phyloP scores from a whole-genome alignment of 108 stramenopile species.

The Parietichytrium sp. region DNA sequence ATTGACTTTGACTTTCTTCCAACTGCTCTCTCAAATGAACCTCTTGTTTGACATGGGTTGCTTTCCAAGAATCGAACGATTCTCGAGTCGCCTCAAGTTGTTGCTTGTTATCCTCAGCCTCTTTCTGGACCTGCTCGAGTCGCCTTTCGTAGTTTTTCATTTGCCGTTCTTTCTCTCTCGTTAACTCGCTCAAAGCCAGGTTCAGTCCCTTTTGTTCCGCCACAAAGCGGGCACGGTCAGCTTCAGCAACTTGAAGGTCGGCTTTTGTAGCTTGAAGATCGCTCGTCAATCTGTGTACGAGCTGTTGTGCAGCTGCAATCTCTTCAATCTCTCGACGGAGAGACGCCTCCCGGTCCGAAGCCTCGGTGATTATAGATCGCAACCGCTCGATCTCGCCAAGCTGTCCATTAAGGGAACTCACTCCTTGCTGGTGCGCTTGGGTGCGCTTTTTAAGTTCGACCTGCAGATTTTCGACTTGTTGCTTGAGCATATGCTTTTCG shows the following conservation, averaged over 20 bases:
- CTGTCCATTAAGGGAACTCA: background rate
- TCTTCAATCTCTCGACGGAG: background rate
- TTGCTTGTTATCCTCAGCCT: conserved; percentile 22
- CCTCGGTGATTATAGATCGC: background rate
- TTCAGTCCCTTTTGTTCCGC: background rate
- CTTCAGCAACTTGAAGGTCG: background rate
- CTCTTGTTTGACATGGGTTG: too few species aligned
- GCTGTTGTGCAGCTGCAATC: background rate
- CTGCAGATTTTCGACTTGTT: background rate
- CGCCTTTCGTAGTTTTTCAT: background rate
- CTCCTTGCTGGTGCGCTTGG: background rate
- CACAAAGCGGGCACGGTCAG: background rate
- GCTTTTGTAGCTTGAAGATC: conserved; percentile 7
- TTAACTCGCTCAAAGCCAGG: background rate
- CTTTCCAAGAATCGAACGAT: too few species aligned
- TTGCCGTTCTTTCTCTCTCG: background rate
- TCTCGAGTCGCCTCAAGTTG: background rate
- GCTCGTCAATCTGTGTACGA: background rate
- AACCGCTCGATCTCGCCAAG: conserved; percentile 3
- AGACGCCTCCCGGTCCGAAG: background rate
- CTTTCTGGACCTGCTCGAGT: background rate
- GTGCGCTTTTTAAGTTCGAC: background rate
- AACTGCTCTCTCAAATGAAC: too few species aligned
- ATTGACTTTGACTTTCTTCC: too few species aligned
- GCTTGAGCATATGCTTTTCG: background rate